A percentile compares a stretch with the other conserved stretches of the same genome.
These are phyloP conservation scores for Fibroporia radiculosa DNA, from an alignment of 768 basidiomycete genomes.

Conservation along the genomic window DNA sequence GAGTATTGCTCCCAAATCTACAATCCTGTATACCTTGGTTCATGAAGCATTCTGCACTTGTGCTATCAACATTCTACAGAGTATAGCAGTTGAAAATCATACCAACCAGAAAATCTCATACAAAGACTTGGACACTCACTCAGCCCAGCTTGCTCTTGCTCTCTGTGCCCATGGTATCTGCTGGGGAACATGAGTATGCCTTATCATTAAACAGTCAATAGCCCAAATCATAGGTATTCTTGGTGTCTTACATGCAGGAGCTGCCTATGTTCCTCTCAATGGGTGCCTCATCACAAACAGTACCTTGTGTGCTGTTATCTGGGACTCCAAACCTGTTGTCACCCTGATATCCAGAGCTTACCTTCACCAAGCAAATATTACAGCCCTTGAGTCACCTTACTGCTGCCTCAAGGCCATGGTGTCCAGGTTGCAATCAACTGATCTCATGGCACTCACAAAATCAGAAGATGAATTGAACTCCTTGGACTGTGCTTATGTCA, in stretches of 20 bases:
- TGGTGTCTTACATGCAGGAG: slow-evolving; percentile 49
- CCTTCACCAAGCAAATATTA: slow-evolving; percentile 14
- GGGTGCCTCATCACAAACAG: slow-evolving; percentile 48
- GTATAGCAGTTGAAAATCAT: too few species aligned
- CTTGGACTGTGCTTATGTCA: slow-evolving; percentile 44
- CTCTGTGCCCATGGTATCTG: too few species aligned
- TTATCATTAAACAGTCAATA: slow-evolving; percentile 50
- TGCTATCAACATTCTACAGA: too few species aligned
- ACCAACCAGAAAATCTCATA: too few species aligned
- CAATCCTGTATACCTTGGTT: too few species aligned
- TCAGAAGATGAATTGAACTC: slow-evolving; percentile 25
- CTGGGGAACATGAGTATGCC: slow-evolving; percentile 47
- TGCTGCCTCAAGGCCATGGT: slow-evolving; percentile 17
- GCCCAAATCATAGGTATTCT: slow-evolving; percentile 45
- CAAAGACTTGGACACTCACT: too few species aligned
- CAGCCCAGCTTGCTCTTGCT: too few species aligned
- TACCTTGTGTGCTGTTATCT: slow-evolving; percentile 42
- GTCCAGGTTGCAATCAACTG: slow-evolving; percentile 4
- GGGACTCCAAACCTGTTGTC: slow-evolving; percentile 35
- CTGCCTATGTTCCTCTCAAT: slow-evolving; percentile 52
- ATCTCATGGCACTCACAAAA: neutral
- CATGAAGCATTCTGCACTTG: too few species aligned
- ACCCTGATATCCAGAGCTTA: slow-evolving; percentile 32
- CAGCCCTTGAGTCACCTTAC: slow-evolving; percentile 7
- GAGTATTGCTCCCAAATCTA: too few species aligned